Evolutionary conservation across 306 rosid species (phyloP), one percentile per base, ranked within the genome.

Genomic region (Quercus agrifolia): DNA sequence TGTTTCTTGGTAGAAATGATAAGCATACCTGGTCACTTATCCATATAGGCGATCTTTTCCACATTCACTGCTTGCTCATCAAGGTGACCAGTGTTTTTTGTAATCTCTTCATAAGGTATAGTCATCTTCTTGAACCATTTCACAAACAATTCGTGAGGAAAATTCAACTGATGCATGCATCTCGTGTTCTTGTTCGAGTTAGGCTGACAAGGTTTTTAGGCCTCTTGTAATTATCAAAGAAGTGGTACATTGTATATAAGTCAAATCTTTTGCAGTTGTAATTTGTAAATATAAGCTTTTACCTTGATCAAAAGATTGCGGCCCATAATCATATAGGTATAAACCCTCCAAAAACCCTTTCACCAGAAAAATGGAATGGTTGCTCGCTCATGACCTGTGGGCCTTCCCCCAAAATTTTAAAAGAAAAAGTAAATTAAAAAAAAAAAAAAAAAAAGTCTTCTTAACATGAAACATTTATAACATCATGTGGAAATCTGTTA

Each of bases 91-190:
- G 75, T 79, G 58, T 81, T 73, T 79, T 73, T 30, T 79, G 51
- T 44, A 31, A 46, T 79, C 74, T 74, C 56, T 74, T 56, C 91
- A 7, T 91, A 85, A 93, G 79, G 73, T 71, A 52, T 72, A 30
- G 46, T 56, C 35, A 6, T 56, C 58, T 19, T 33, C 15, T 76
- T 56, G 19, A 51, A 69, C 49, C 73, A 25, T 79, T 73, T 62
- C 27, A 46, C 57, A 59, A 73, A 23, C 56, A 63, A 1, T 30
- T 55, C 55, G 44, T 18, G 78, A 17, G 25, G 55, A 57, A 38
- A 58, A 51, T 70, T 77, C 64, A 76, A 70, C 56, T 69, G 18
- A 35, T 52, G 49, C 27, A 72, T 46, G 71, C 28, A 21, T 35
- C 19, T 4, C 46, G 20, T 5, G 28, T 79, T 44, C 15, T 11